Evolutionary conservation across 2,329 filamentous ascomycete species (phyloP).

Genomic region (Colletotrichum paranaense): DNA sequence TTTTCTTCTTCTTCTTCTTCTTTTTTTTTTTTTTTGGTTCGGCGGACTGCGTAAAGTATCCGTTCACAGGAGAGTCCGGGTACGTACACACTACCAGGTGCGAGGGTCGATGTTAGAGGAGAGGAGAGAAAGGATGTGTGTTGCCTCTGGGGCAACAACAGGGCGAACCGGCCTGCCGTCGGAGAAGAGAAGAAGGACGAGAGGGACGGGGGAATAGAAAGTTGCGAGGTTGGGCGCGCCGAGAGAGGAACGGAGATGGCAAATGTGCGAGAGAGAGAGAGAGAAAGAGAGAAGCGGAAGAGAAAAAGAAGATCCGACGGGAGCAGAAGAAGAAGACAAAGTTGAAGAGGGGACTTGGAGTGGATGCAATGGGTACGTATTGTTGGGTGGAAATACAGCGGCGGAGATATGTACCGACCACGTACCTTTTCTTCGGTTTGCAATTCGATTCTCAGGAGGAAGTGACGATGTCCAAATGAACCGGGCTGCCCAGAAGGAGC

Average conservation of each 20-base stretch:
- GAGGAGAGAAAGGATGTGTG: conserved; percentile 1
- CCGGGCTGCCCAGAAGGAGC: background rate
- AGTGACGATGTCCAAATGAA: conserved; percentile 4
- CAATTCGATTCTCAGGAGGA: background rate
- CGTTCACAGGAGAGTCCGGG: background rate
- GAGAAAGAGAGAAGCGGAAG: background rate
- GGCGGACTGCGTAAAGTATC: background rate
- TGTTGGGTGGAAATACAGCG: conserved; percentile 8
- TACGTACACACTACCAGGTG: conserved; percentile 20
- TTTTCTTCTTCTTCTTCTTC: background rate
- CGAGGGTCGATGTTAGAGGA: conserved; percentile 5
- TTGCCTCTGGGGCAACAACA: conserved; percentile 27
- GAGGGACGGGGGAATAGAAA: background rate
- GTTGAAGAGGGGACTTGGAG: background rate
- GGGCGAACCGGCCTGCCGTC: conserved; percentile 22
- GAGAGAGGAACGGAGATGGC: background rate
- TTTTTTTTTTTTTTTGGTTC: background rate
- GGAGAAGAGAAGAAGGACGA: conserved; percentile 9
- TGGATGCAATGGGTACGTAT: conserved; percentile 9
- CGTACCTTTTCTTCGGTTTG: background rate
- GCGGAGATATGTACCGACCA: conserved; percentile 6
- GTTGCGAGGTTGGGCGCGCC: background rate
- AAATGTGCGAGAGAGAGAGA: background rate
- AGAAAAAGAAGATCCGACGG: background rate
- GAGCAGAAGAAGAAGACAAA: background rate